Base-by-base conservation (phyloP, 768 basidiomycete species). In the Suillus placidus region DNA sequence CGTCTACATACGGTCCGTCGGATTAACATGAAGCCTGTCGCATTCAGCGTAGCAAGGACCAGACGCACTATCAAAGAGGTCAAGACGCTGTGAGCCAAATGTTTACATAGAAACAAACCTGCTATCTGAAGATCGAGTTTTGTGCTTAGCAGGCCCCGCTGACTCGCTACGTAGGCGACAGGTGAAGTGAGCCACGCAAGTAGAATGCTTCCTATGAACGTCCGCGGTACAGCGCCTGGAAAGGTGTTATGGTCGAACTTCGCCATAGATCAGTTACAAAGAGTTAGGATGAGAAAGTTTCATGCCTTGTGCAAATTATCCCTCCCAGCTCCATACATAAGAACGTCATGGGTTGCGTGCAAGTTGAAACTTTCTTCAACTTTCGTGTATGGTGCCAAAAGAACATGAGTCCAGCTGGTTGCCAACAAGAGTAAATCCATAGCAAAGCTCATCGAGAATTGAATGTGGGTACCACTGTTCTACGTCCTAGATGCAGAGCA, bases 361-460 rank as follows among this genome's bases (percentile, higher is more conserved):
- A 99, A 84, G 69, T 91, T 95, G 83, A 98, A 98, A 72, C 91
- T 93, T 79, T 99, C 97, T 77, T 99, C 97, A 35, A 99, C 97
- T 80, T 99, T 99, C 4, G 93, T 92, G 74, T 91, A 94, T 0
- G 97, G 97, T 3, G 93, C 86, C 4, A 93, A 79, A 32, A 91
- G 69, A 56, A 96, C 90, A 68, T 97, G 91, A 1, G 73, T 70
- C 84, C 88, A 92, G 61, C 82, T 81, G 55, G 82, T 80, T 0
- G 71, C 71, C 32, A 88, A 74, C 18, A 92, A 71, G 12, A 87
- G 71, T 23, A 79, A 68, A 70, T 93, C 92, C 20, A 85, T 77
- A 5, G 71, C 65, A 10, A 78, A 64, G 67, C 74, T 51, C 49
- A 23, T 57, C 14, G 14, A 56, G 14, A n/a, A 58, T 18, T 58